phyloP scores from a whole-genome alignment of 371 early-diverging fungal species.

The Lichtheimia hyalospora region DNA sequence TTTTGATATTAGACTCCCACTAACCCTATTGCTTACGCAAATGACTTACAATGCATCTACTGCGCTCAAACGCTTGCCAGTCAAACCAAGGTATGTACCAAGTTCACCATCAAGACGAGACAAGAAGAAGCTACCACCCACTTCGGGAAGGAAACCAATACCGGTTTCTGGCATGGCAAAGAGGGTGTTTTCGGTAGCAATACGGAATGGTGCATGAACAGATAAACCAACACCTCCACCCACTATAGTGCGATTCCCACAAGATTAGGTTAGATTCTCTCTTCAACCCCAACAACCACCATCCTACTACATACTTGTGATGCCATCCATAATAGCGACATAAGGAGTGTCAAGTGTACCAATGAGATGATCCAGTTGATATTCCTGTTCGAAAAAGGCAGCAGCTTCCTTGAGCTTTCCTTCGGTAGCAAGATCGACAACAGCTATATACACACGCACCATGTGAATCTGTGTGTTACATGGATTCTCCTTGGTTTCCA shows the following conservation, averaged over 20 bases:
- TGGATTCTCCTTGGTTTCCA: background rate
- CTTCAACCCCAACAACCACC: background rate
- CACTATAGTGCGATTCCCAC: slow-evolving; percentile 53
- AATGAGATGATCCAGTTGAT: slow-evolving; percentile 89
- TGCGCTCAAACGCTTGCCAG: slow-evolving; percentile 82
- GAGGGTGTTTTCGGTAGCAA: slow-evolving; percentile 92
- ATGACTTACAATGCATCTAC: slow-evolving; percentile 77
- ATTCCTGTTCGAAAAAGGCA: slow-evolving; percentile 91
- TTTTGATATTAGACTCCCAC: background rate
- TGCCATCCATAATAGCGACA: slow-evolving; percentile 89
- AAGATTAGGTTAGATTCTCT: background rate
- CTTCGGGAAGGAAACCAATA: slow-evolving; percentile 97
- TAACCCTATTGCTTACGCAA: background rate
- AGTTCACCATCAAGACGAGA: slow-evolving; percentile 91
- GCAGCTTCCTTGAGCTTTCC: slow-evolving; percentile 55
- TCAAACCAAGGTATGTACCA: slow-evolving; percentile 92
- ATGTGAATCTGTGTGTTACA: background rate
- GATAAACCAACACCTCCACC: slow-evolving; percentile 97
- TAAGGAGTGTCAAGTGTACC: slow-evolving; percentile 86
- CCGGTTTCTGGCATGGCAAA: slow-evolving; percentile 96
- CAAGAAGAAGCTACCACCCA: slow-evolving; percentile 94
- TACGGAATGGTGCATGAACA: slow-evolving; percentile 94
- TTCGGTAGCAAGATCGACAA: slow-evolving; percentile 42
- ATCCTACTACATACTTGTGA: slow-evolving; percentile 72
- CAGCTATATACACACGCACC: slow-evolving; percentile 23